Base-by-base conservation (phyloP, 306 rosid species). In the Glycyrrhiza uralensis region DNA sequence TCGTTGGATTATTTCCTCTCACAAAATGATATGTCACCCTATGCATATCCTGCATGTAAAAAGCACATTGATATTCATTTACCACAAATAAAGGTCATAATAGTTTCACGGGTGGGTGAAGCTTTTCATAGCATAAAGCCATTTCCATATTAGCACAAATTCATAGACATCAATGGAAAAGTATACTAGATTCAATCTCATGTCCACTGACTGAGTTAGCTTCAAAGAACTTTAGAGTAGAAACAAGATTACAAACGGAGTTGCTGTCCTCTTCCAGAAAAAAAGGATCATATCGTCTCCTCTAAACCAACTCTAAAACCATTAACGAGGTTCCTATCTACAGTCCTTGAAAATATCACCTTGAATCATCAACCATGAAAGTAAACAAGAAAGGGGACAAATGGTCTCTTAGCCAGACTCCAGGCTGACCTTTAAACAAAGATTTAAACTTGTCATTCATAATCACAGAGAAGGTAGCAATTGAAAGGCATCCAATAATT, bases 21-120 rank as follows among this genome's bases (percentile, higher is more conserved):
- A 88, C 82, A 70, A 88, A 95, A 81, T 91, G 91, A 67, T 82
- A 52, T 24, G 96, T 82, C 23, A 95, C 96, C 71, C 84, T 90
- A 87, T 86, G 70, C 88, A 95, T 88, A 79, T 95, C 99, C 99
- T 95, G 96, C 88, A 74, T 62, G 26, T 26, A 50, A 85, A 77
- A 84, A 35, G 71, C 74, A 49, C 30, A 57, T 32, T 49, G 64
- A 49, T 66, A 38, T 38, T 65, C 49, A 54, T 28, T 55, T 29
- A 35, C 50, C 50, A 23, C 72, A 66, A 56, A 13, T 41, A 32
- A 51, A 65, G 35, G 36, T 61, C 28, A 59, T 26, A 64, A 41
- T 30, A 72, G 19, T 47, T 76, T 57, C 23, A 57, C 66, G 26
- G 20, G 19, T 20, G 66, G 10, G 61, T 70, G 63, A 58, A 56